Evolutionary conservation across 1,139 yeast species (phyloP).

Genomic region (Hansenula lynferdii): DNA sequence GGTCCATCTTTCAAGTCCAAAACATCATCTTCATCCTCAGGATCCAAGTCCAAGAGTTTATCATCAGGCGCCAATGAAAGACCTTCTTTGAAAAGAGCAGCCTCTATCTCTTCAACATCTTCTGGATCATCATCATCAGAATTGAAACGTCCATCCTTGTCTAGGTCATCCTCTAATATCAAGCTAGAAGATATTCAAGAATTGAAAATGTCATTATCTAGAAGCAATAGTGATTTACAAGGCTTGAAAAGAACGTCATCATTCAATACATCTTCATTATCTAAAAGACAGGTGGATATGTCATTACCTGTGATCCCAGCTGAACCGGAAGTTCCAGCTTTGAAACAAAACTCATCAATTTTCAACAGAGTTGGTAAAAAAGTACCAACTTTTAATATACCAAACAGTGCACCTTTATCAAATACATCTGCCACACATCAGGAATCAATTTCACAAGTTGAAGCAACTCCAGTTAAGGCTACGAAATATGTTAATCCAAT

Average conservation of each 20-base stretch:
- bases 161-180: constrained; percentile 12
- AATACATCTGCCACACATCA: no score
- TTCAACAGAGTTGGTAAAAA: constrained; percentile 22
- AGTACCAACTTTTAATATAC: constrained; percentile 4
- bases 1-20: constrained; percentile 36
- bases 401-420: no score
- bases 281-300: constrained; percentile 46
- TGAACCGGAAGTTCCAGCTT: constrained; percentile 5
- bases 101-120: constrained; percentile 4
- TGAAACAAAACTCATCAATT: constrained; percentile 10
- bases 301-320: constrained; percentile 19
- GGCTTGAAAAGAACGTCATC: constrained; percentile 23
- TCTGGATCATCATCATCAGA: constrained; percentile 5
- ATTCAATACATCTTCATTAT: constrained; percentile 35
- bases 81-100: constrained; percentile 1
- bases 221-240: constrained; percentile 31
- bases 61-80: no score
- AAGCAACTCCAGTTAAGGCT: constrained; percentile 27
- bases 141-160: constrained; percentile 18
- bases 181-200: constrained; percentile 15
- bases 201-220: constrained; percentile 23
- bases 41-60: no score
- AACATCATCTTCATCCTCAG: neutral
- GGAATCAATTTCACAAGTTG: constrained; percentile 32
- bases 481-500: constrained; percentile 12